Percentiles rank a stretch among this genome's conserved stretches.
Evolutionary conservation across 768 basidiomycete genomes (phyloP).

Genomic region (Mrakia blollopis): DNA sequence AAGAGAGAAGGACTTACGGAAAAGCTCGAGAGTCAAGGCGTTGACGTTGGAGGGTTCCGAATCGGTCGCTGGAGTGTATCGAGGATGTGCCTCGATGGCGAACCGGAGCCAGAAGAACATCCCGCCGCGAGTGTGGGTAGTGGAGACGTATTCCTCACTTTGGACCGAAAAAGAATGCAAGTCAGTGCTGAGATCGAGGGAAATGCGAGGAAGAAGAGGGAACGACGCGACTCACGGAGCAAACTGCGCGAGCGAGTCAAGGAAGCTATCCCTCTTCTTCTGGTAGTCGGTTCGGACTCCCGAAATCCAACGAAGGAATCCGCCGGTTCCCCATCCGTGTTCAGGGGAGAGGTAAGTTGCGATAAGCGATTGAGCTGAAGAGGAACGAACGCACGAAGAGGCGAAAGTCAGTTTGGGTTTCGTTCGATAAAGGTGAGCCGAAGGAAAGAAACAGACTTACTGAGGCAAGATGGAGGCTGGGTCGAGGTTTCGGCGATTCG

Average conservation of each 20-base stretch:
- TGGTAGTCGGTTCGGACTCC: slow-evolving; percentile 53
- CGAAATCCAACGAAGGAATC: slow-evolving; percentile 52
- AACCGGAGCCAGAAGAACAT: slow-evolving; percentile 49
- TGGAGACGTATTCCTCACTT: background rate
- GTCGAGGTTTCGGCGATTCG: background rate
- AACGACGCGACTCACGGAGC: background rate
- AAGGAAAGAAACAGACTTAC: background rate
- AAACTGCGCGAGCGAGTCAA: slow-evolving; percentile 37
- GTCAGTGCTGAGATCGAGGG: background rate
- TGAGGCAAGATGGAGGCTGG: background rate
- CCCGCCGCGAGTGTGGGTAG: background rate
- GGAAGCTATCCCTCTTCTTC: slow-evolving; percentile 51
- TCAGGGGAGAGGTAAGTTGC: background rate
- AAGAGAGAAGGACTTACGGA: slow-evolving; percentile 40
- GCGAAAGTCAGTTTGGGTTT: no score
- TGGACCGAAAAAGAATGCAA: background rate
- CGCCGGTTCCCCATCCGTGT: slow-evolving; percentile 38
- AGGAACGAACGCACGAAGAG: background rate
- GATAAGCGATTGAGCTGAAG: background rate
- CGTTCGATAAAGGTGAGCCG: background rate
- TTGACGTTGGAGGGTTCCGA: slow-evolving; percentile 45
- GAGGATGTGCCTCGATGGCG: slow-evolving; percentile 17
- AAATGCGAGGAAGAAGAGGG: background rate
- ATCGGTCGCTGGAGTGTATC: slow-evolving; percentile 17
- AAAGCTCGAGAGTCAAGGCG: slow-evolving; percentile 52